Base-by-base conservation (phyloP, 139 green algal genomes). In the Chara braunii region DNA sequence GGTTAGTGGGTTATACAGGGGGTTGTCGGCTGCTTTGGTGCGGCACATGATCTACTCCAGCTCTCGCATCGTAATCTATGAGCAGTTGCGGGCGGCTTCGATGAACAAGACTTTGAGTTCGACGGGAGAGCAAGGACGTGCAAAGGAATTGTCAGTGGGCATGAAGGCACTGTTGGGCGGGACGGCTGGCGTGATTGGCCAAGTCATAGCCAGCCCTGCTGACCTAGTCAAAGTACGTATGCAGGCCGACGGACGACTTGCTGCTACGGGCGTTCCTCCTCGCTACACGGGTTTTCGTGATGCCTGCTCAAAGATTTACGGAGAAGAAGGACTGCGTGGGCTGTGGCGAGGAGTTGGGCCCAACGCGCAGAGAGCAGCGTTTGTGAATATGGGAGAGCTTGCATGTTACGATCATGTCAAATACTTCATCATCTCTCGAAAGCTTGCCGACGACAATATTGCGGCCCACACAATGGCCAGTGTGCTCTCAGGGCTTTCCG, bases 331-430 rank as follows among this genome's bases (percentile, higher is more conserved):
- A 3, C 26, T 83, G 12, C n/a, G 8, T 1, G 84, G 76, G 2
- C 59, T 90, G 61, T 90, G 80, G 79, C 66, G 74, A 0, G 84
- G 83, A 12, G 56, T 45, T 2, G 43, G 43, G 4, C 84, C 84
- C 0, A 87, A 87, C 0, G 60, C 88, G 1, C 82, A 89, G 55
- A 58, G 84, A 0, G 83, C 84, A 0, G 84, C 79, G 1, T 60
- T 89, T 30, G 84, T 90, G 6, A 89, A 89, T 68, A 37, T 89
- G 1, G 84, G 84, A 0, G 84, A 89, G 68, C 72, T 89, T 11
- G 74, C 79, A 37, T 83, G 75, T 1, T 89, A 89, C 51, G 78
- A 89, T 64, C 24, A 42, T 68, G 77, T 26, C 50, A 58, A 58
- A 14, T 11, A 11, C 11, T 14, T 14, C 28, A 30, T 14, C 50